Percentiles rank a stretch among this genome's conserved stretches.
Evolutionary conservation across 805 yeast species (phyloP).

Genomic region (Saccharomycopsis capsularis): DNA sequence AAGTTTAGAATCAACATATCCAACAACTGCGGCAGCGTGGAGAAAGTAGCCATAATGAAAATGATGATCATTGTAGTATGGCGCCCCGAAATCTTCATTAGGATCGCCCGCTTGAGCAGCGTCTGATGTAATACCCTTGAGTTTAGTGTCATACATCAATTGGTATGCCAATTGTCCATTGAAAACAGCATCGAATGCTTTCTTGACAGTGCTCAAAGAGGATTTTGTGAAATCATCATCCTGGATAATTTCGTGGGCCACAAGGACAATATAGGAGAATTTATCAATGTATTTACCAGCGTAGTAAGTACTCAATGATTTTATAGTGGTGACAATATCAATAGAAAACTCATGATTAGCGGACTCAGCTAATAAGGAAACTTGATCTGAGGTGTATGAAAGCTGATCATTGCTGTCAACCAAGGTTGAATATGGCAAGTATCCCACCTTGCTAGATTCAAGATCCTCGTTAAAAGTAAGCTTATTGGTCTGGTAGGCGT

Average conservation of each 20-base stretch:
- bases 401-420: constrained; percentile 23
- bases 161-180: constrained; percentile 40
- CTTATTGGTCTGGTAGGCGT: constrained; percentile 35
- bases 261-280: constrained; percentile 49
- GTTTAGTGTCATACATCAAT: constrained; percentile 48
- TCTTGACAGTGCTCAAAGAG: constrained; percentile 34
- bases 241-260: constrained; percentile 41
- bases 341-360: constrained; percentile 35
- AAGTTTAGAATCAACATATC: constrained; percentile 48
- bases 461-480: constrained; percentile 10
- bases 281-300: constrained; percentile 52
- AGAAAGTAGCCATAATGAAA: constrained; percentile 81
- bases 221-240: constrained; percentile 34
- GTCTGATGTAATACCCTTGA: constrained; percentile 49
- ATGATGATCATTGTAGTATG: constrained; percentile 79
- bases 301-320: constrained; percentile 38
- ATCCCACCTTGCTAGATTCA: constrained; percentile 30
- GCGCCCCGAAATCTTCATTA: constrained; percentile 58
- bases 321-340: constrained; percentile 38
- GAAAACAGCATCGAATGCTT: constrained; percentile 37
- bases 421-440: constrained; percentile 18
- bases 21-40: constrained; percentile 76
- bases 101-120: constrained; percentile 30
- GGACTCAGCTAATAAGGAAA: constrained; percentile 32
- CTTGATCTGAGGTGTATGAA: constrained; percentile 39